Percentiles rank a stretch among this genome's conserved stretches.
Evolutionary conservation across 371 early-diverging fungal species (phyloP).

Genomic region (Mortierella sp.): DNA sequence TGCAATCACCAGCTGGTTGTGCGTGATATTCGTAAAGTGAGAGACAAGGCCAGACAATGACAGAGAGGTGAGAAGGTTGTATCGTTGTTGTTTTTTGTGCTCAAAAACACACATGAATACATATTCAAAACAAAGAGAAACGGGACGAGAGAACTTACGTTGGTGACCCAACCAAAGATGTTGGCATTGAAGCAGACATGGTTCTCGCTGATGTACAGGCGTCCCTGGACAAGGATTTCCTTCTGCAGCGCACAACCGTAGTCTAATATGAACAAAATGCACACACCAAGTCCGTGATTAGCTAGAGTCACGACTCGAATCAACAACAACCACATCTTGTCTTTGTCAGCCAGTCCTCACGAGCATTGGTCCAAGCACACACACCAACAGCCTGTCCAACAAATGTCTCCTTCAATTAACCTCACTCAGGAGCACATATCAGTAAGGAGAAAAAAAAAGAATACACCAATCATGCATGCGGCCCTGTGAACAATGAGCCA

Average conservation of each 20-base stretch:
- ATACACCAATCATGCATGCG: too few relatives aligned
- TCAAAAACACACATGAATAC: not conserved
- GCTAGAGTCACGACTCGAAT: too few relatives aligned
- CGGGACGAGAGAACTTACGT: conserved; percentile 58
- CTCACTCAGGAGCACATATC: too few relatives aligned
- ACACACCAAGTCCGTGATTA: conserved; percentile 1
- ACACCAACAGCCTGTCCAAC: too few relatives aligned
- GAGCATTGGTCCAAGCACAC: too few relatives aligned
- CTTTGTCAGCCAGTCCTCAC: too few relatives aligned
- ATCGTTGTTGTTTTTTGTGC: too few relatives aligned
- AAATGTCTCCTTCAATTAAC: too few relatives aligned
- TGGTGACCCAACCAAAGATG: conserved; percentile 96
- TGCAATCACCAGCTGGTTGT: conserved; percentile 77
- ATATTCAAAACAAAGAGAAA: not conserved
- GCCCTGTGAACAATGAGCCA: too few relatives aligned
- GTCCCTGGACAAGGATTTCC: conserved; percentile 93
- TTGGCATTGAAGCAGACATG: conserved; percentile 94
- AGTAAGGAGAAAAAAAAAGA: too few relatives aligned
- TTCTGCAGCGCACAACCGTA: conserved; percentile 93
- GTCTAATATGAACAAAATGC: conserved; percentile 59
- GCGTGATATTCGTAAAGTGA: not conserved
- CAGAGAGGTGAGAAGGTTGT: too few relatives aligned
- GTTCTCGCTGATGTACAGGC: conserved; percentile 88
- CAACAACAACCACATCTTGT: not conserved
- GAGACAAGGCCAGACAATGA: too few relatives aligned